Conservation (phyloP, 2,329 filamentous ascomycete species). For the Penicillium fuscoglaucum region DNA sequence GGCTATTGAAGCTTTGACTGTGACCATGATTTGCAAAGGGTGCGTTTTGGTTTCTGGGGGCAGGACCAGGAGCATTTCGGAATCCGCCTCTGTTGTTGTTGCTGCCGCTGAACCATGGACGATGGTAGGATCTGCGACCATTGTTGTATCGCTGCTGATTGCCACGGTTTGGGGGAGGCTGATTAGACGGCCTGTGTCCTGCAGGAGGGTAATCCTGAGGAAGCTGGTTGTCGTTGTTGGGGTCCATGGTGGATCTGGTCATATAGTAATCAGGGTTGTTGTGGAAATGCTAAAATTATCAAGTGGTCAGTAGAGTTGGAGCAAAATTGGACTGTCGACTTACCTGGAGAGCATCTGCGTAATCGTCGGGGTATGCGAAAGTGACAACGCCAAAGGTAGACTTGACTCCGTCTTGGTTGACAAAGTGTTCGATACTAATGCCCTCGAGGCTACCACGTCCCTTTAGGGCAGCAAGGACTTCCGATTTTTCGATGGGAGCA, state of each 20-base stretch:
- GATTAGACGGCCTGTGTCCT: not conserved
- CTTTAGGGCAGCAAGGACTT: conserved; percentile 28
- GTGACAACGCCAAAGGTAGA: conserved; percentile 3
- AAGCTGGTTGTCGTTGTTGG: conserved; percentile 1
- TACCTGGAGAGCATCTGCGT: conserved; percentile 18
- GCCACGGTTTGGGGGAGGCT: conserved; percentile 1
- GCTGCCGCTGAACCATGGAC: conserved; percentile 4
- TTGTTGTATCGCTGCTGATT: conserved; percentile 3
- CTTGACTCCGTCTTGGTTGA: not conserved
- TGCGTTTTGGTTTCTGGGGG: not conserved
- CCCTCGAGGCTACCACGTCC: not conserved
- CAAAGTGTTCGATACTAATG: not conserved
- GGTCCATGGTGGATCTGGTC: conserved; percentile 18
- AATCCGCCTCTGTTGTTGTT: conserved; percentile 5
- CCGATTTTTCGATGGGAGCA: conserved; percentile 4
- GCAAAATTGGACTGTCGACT: not conserved
- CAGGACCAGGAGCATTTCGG: not conserved
- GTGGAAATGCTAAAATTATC: conserved; percentile 16
- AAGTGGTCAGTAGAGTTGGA: not conserved
- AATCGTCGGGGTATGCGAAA: conserved; percentile 10
- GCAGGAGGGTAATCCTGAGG: not conserved
- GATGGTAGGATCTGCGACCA: conserved; percentile 4
- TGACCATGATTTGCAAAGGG: conserved; percentile 2
- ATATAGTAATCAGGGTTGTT: conserved; percentile 22
- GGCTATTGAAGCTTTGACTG: not conserved